Conservation (phyloP, 345 rosid species). For the Theobroma cacao region DNA sequence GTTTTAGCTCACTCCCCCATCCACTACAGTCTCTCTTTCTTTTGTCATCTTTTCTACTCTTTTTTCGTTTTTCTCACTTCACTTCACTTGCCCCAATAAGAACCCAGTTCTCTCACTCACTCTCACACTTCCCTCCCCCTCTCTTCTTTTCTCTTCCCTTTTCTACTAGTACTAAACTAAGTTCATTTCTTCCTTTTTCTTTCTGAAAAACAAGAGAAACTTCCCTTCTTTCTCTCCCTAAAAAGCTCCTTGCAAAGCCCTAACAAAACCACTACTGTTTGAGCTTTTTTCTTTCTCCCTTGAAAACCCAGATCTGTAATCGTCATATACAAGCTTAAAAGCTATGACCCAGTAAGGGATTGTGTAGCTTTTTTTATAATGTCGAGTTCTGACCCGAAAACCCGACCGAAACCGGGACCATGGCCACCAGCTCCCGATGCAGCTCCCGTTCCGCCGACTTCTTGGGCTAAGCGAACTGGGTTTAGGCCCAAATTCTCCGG, state of each 20-base stretch:
- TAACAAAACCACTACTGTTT: neutral
- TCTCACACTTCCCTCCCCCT: neutral
- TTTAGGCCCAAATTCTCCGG: constrained; percentile 97
- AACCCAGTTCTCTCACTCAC: neutral
- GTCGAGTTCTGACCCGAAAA: constrained; percentile 70
- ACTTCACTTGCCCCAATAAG: neutral
- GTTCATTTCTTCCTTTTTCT: neutral
- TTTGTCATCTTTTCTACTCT: constrained; percentile 4
- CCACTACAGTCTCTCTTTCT: neutral
- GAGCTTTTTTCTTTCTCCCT: neutral
- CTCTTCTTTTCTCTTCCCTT: neutral
- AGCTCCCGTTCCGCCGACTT: constrained; percentile 76
- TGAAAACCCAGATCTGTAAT: constrained; percentile 10
- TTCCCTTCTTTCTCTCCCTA: neutral
- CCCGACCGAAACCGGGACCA: constrained; percentile 64
- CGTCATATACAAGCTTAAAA: constrained; percentile 2
- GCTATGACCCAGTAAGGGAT: neutral
- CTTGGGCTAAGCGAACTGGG: constrained; percentile 95
- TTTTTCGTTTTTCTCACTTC: neutral
- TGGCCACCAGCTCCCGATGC: constrained; percentile 79
- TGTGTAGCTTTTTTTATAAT: constrained; percentile 25
- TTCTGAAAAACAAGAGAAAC: neutral
- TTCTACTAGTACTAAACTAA: neutral
- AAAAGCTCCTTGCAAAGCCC: neutral
- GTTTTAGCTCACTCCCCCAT: neutral